phyloP scores from a whole-genome alignment of 768 basidiomycete genomes.

The Pleurotus sapidus region DNA sequence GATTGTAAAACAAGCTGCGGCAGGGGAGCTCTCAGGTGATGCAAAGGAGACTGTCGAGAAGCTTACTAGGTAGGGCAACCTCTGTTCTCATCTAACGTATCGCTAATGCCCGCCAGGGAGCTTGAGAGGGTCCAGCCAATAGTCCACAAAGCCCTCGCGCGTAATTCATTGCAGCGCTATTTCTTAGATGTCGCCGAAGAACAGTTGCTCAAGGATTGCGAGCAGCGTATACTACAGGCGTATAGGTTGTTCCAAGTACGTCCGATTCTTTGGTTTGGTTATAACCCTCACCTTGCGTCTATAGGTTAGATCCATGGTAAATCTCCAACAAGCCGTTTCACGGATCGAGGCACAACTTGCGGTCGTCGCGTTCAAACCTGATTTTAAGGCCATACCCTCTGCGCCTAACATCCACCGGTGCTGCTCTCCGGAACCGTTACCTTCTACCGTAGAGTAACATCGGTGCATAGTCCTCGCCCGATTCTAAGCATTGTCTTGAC shows the following conservation, averaged over 20 bases:
- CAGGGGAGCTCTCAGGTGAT: neutral
- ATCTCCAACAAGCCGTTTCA: neutral
- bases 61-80: neutral
- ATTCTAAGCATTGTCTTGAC: too few species aligned
- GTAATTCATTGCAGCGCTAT: neutral
- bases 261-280: neutral
- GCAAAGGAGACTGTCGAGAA: neutral
- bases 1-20: neutral
- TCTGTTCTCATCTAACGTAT: neutral
- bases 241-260: conserved; percentile 1
- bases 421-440: neutral
- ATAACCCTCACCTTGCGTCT: neutral
- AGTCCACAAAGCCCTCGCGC: neutral
- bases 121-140: neutral
- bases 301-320: neutral
- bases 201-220: neutral
- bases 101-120: neutral
- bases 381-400: neutral
- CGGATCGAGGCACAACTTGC: neutral
- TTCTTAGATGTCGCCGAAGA: conserved; percentile 7
- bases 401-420: neutral
- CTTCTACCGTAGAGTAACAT: too few species aligned
- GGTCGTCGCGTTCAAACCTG: neutral
- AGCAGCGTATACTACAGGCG: conserved; percentile 1
- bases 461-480: too few species aligned